Evolutionary conservation across 768 basidiomycete genomes (phyloP).

Genomic region (Aureoboletus auriporus): DNA sequence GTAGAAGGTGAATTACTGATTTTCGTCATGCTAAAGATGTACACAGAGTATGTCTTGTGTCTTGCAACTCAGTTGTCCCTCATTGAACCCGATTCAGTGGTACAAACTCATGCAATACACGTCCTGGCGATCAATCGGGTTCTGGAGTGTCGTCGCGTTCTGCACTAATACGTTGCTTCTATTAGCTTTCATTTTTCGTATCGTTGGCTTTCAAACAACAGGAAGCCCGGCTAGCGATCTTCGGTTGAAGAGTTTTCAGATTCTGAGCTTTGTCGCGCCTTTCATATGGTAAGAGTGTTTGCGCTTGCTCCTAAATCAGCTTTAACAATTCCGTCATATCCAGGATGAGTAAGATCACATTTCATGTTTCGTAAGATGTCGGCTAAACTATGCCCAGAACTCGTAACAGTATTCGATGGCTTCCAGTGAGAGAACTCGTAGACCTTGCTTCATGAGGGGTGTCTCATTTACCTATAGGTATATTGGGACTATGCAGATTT

Average conservation of each 20-base stretch:
- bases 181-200: constrained; percentile 69
- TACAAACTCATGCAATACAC: constrained; percentile 69
- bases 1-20: constrained; percentile 36
- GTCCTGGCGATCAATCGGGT: constrained; percentile 76
- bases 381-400: constrained; percentile 39
- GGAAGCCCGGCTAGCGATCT: constrained; percentile 35
- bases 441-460: not conserved
- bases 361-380: not conserved
- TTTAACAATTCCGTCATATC: not conserved
- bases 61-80: not conserved
- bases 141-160: constrained; percentile 71
- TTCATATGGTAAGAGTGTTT: constrained; percentile 68
- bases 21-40: constrained; percentile 15
- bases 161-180: constrained; percentile 71
- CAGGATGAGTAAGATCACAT: constrained; percentile 73
- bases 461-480: constrained; percentile 42
- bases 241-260: constrained; percentile 76
- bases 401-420: constrained; percentile 79
- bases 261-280: constrained; percentile 83
- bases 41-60: constrained; percentile 16
- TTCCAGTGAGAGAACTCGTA: constrained; percentile 50
- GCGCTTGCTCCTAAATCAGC: not conserved
- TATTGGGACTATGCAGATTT: constrained; percentile 92
- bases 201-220: constrained; percentile 46
- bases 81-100: constrained; percentile 40